Percentiles rank a stretch among this genome's conserved stretches.
Conservation (phyloP, 2,329 filamentous ascomycete genomes). For the Stylonectria norvegica region DNA sequence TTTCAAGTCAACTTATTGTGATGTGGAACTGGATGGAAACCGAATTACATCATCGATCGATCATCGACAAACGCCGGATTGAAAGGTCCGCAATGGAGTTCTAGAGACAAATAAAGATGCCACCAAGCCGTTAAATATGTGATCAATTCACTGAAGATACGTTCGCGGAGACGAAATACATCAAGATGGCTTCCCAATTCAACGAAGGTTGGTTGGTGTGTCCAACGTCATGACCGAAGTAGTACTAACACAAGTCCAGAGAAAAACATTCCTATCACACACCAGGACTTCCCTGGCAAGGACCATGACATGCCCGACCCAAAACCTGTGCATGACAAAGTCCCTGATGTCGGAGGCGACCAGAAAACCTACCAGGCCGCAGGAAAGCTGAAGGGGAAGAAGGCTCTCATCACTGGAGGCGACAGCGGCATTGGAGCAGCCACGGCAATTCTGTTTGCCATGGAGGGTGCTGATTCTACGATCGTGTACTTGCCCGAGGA, state of each 20-base stretch:
- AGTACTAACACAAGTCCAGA: conserved; percentile 33
- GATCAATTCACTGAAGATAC: too few relatives aligned
- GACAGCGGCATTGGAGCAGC: conserved; percentile 77
- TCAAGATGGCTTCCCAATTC: conserved; percentile 23
- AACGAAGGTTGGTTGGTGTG: conserved; percentile 20
- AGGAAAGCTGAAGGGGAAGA: conserved; percentile 71
- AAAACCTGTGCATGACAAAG: conserved; percentile 57
- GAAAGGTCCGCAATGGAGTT: conserved; percentile 18
- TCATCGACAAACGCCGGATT: conserved; percentile 18
- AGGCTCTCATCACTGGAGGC: conserved; percentile 76
- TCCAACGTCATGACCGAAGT: background rate
- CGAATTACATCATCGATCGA: conserved; percentile 29
- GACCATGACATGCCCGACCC: conserved; percentile 29
- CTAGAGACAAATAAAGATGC: background rate
- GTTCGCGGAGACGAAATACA: too few relatives aligned
- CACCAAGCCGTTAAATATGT: background rate
- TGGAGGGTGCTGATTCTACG: conserved; percentile 72
- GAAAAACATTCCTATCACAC: conserved; percentile 25
- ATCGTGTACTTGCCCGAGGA: conserved; percentile 75
- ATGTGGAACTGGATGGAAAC: too few relatives aligned
- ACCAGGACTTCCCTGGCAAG: conserved; percentile 30
- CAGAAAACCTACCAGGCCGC: conserved; percentile 70
- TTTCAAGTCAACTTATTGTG: too few relatives aligned
- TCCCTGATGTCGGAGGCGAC: conserved; percentile 66
- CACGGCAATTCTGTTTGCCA: conserved; percentile 71